These are phyloP conservation scores for Calonectria naviculata DNA, from an alignment of 2,329 filamentous ascomycete species.

Conservation along the genomic window DNA sequence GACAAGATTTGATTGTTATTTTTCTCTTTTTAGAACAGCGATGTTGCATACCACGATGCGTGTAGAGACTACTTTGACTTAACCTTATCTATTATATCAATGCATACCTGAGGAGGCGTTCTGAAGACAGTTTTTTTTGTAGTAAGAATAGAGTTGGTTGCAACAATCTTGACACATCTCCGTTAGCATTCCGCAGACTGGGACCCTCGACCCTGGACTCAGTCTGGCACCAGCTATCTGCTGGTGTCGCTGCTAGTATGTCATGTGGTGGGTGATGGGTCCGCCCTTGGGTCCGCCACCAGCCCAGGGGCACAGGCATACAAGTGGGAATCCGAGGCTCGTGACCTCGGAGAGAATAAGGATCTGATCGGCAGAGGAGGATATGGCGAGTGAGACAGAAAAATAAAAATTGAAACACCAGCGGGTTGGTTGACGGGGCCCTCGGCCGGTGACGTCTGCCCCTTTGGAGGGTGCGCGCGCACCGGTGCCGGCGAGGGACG, in stretches of 20 bases:
- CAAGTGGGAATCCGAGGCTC: neutral
- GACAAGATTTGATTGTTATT: neutral
- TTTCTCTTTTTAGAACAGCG: neutral
- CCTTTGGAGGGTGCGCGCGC: neutral
- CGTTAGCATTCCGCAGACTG: neutral
- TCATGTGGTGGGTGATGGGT: slow-evolving; percentile 9
- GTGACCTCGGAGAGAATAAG: neutral
- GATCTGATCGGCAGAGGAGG: neutral
- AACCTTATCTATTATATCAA: neutral
- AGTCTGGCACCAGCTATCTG: neutral
- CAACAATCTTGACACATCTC: neutral
- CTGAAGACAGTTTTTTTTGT: neutral
- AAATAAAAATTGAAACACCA: neutral
- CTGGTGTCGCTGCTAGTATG: slow-evolving; percentile 11
- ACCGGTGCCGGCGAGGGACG: neutral
- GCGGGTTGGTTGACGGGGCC: no score
- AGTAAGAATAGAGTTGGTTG: slow-evolving; percentile 5
- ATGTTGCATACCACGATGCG: slow-evolving; percentile 15
- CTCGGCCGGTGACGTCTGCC: neutral
- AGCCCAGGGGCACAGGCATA: neutral
- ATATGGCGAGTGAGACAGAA: neutral
- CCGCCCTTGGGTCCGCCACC: neutral
- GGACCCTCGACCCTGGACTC: neutral
- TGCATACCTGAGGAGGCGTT: neutral
- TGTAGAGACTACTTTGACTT: neutral